phyloP scores from a whole-genome alignment of 495 filamentous ascomycete species.

The Penicillium roqueforti region DNA sequence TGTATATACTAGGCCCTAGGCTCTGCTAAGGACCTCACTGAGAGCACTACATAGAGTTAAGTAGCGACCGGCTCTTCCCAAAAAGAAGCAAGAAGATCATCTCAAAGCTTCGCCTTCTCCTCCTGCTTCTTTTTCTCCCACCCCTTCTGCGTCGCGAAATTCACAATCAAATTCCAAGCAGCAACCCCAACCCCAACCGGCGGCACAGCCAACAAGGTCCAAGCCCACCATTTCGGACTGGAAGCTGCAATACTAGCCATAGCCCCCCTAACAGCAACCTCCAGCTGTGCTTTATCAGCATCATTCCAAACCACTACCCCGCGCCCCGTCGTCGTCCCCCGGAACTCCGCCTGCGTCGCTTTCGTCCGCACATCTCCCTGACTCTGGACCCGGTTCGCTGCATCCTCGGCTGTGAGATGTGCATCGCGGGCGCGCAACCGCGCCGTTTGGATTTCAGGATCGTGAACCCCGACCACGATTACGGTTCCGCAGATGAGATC shows the following conservation, averaged over 20 bases:
- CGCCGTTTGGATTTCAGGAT: slow-evolving; percentile 73
- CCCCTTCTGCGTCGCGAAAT: slow-evolving; percentile 58
- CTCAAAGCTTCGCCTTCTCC: slow-evolving; percentile 57
- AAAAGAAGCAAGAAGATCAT: slow-evolving; percentile 39
- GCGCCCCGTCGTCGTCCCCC: slow-evolving; percentile 49
- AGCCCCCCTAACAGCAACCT: slow-evolving; percentile 56
- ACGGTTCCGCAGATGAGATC: slow-evolving; percentile 78
- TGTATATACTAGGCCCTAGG: neutral
- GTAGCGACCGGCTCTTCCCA: neutral
- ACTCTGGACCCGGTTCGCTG: slow-evolving; percentile 71
- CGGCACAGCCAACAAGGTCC: slow-evolving; percentile 66
- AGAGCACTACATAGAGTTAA: neutral
- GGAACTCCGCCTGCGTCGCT: slow-evolving; percentile 61
- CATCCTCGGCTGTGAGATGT: slow-evolving; percentile 70
- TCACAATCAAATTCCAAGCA: slow-evolving; percentile 62
- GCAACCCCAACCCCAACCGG: slow-evolving; percentile 63
- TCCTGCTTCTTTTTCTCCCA: slow-evolving; percentile 65
- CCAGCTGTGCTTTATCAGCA: slow-evolving; percentile 61
- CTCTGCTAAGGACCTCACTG: neutral
- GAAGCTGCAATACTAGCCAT: slow-evolving; percentile 55
- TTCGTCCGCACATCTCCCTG: slow-evolving; percentile 84
- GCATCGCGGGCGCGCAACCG: slow-evolving; percentile 67
- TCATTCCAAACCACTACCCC: slow-evolving; percentile 91
- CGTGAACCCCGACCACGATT: slow-evolving; percentile 75
- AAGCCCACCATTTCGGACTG: slow-evolving; percentile 79